Evolutionary conservation across 345 rosid species (phyloP).

Genomic region (Microcos paniculata): DNA sequence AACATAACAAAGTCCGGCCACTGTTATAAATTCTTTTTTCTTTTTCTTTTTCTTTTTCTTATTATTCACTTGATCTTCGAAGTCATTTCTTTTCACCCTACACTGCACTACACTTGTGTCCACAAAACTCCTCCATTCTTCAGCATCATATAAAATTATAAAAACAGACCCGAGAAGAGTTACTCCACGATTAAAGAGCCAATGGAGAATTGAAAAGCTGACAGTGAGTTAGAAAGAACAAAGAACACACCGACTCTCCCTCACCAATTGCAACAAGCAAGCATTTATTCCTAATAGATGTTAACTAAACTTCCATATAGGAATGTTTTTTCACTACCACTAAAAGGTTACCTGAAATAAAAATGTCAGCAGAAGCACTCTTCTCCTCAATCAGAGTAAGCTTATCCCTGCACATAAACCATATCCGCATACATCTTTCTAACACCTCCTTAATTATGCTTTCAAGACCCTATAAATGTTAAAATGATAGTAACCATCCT

Average conservation of each 20-base stretch:
- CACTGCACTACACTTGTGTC: background rate
- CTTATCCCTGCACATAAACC: constrained; percentile 42
- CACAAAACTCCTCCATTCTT: too few species aligned
- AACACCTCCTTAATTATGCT: background rate
- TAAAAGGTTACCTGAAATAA: constrained; percentile 17
- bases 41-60: too few species aligned
- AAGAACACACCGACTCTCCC: background rate
- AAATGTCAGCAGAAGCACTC: constrained; percentile 10
- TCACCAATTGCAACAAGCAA: background rate
- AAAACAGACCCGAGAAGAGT: background rate
- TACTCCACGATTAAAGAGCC: background rate
- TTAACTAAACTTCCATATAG: background rate
- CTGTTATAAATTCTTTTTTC: too few species aligned
- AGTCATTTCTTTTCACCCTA: background rate
- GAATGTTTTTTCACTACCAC: background rate
- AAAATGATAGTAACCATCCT: background rate
- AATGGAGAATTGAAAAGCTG: background rate
- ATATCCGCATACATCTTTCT: constrained; percentile 8
- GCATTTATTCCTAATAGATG: background rate
- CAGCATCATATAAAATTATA: background rate
- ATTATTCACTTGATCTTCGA: too few species aligned
- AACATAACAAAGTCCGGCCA: too few species aligned
- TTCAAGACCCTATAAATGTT: background rate
- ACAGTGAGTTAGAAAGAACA: background rate
- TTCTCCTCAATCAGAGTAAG: constrained; percentile 5